These are phyloP conservation scores for Pestalotiopsis sp. DNA, from an alignment of 2,329 filamentous ascomycete species.

Conservation along the genomic window DNA sequence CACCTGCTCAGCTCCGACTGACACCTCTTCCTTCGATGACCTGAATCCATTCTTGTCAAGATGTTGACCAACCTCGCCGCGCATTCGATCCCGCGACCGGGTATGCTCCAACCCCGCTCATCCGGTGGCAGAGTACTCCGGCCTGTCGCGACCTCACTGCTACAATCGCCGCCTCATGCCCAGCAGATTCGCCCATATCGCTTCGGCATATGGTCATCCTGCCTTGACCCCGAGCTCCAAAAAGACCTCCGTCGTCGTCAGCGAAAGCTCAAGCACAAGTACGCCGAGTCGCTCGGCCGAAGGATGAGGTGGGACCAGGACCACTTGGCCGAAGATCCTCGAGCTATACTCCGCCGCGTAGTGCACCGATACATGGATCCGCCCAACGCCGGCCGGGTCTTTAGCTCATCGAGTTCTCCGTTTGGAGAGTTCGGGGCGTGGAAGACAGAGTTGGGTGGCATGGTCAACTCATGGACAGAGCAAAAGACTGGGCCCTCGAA, in stretches of 20 bases:
- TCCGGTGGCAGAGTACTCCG: constrained; percentile 16
- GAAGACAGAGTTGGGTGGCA: constrained; percentile 19
- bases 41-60: not conserved
- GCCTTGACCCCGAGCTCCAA: constrained; percentile 40
- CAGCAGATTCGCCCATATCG: constrained; percentile 50
- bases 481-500: constrained; percentile 7
- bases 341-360: constrained; percentile 40
- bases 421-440: constrained; percentile 15
- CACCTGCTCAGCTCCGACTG: not conserved
- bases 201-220: constrained; percentile 48
- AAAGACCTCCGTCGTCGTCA: constrained; percentile 47
- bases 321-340: constrained; percentile 34
- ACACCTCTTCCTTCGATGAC: not conserved
- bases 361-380: constrained; percentile 42
- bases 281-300: constrained; percentile 45
- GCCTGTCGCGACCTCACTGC: constrained; percentile 19
- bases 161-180: constrained; percentile 22
- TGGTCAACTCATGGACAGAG: constrained; percentile 15
- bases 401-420: not conserved
- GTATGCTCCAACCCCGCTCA: constrained; percentile 23
- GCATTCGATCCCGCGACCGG: constrained; percentile 28
- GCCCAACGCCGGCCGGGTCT: constrained; percentile 23
- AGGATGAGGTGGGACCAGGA: constrained; percentile 48
- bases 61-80: constrained; percentile 35
- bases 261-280: constrained; percentile 44